These are phyloP conservation scores for Hippophae rhamnoides DNA, from an alignment of 306 rosid genomes.

Conservation along the genomic window DNA sequence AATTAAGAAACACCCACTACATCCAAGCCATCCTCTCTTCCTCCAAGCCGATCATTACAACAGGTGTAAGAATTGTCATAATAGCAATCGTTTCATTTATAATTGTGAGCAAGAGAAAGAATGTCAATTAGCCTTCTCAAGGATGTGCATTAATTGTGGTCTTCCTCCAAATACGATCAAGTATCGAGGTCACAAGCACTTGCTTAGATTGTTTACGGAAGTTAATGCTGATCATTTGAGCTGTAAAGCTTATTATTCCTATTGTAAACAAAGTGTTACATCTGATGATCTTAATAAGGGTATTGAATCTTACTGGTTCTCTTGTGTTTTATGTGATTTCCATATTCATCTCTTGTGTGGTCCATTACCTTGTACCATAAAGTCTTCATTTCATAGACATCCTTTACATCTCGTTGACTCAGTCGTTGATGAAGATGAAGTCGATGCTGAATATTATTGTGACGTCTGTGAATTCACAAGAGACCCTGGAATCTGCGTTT, in stretches of 20 bases:
- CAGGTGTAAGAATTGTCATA: background rate
- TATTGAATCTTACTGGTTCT: background rate
- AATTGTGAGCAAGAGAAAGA: background rate
- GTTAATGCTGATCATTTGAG: too few species aligned
- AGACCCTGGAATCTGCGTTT: background rate
- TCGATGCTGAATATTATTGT: conserved; percentile 3
- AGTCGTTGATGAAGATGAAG: background rate
- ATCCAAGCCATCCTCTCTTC: background rate
- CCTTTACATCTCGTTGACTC: background rate
- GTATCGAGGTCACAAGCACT: conserved; percentile 2
- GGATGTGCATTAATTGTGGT: background rate
- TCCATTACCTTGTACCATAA: conserved; percentile 6
- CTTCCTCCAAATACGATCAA: background rate
- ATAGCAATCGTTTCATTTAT: background rate
- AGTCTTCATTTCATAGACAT: background rate
- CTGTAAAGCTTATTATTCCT: background rate
- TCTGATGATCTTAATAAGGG: background rate
- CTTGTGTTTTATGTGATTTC: background rate
- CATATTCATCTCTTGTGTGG: conserved; percentile 3
- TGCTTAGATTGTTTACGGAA: background rate
- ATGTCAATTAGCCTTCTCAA: background rate
- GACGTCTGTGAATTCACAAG: conserved; percentile 1
- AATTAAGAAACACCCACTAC: background rate
- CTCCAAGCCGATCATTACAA: background rate
- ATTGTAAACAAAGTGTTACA: background rate